phyloP scores from a whole-genome alignment of 2,329 filamentous ascomycete species.

The Verticillium nubilum region DNA sequence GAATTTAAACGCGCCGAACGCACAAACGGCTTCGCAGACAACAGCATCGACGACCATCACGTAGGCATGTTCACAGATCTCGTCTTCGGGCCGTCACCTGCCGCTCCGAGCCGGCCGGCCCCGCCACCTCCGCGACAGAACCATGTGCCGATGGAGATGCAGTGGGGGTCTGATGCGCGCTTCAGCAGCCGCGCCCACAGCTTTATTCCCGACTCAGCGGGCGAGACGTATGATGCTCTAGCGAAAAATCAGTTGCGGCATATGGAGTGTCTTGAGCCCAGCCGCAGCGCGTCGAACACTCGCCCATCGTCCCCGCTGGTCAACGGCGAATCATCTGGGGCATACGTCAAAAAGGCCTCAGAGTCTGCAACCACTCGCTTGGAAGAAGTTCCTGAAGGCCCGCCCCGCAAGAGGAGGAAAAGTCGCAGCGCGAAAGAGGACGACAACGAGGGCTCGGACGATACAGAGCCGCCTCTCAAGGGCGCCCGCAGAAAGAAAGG shows the following conservation, averaged over 20 bases:
- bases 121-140: conserved; percentile 6
- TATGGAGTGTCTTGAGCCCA: conserved; percentile 52
- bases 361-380: conserved; percentile 12
- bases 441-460: conserved; percentile 34
- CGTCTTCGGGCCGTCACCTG: conserved; percentile 18
- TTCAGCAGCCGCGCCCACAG: conserved; percentile 51
- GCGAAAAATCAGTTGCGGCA: conserved; percentile 49
- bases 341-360: conserved; percentile 7
- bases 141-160: conserved; percentile 40
- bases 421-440: conserved; percentile 41
- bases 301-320: conserved; percentile 49
- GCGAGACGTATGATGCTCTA: conserved; percentile 53
- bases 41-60: conserved; percentile 18
- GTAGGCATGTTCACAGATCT: conserved; percentile 35
- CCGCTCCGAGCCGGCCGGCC: neutral
- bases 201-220: conserved; percentile 52
- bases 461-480: conserved; percentile 32
- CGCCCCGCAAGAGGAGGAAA: conserved; percentile 49
- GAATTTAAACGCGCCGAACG: conserved; percentile 35
- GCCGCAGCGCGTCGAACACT: conserved; percentile 54
- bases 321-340: conserved; percentile 16
- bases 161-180: conserved; percentile 64
- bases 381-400: conserved; percentile 32
- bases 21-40: conserved; percentile 18
- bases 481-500: conserved; percentile 41